Conservation (phyloP, 2,329 filamentous ascomycete species). For the Cordyceps tenuipes region DNA sequence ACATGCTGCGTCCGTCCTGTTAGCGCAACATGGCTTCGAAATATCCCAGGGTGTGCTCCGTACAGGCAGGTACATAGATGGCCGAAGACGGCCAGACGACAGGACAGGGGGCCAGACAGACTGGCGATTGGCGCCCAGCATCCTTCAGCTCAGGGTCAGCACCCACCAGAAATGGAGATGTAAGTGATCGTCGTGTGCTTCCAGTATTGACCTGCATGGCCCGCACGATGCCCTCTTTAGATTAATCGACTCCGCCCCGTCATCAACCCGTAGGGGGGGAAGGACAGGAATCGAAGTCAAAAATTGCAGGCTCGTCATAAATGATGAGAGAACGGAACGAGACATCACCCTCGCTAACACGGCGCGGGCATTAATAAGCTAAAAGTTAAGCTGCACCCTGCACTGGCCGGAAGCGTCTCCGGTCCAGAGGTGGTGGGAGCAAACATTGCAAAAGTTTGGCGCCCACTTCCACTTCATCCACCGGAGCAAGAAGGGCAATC, state of each 20-base stretch:
- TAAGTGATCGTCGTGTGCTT: constrained; percentile 11
- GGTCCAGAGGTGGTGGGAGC: background rate
- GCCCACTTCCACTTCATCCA: background rate
- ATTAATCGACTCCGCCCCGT: constrained; percentile 6
- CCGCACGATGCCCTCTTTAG: constrained; percentile 4
- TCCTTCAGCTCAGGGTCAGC: constrained; percentile 7
- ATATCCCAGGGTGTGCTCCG: background rate
- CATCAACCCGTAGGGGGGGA: background rate
- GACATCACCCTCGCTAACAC: background rate
- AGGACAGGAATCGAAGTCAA: background rate
- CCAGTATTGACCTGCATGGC: constrained; percentile 1
- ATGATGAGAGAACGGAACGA: constrained; percentile 2
- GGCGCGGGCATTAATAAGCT: background rate
- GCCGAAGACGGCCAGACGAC: constrained; percentile 2
- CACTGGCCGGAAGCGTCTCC: constrained; percentile 3
- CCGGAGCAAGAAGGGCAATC: background rate
- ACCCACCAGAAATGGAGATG: constrained; percentile 6
- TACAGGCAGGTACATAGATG: background rate
- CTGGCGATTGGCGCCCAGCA: background rate
- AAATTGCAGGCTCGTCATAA: background rate
- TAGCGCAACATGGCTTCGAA: background rate
- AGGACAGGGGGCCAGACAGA: background rate
- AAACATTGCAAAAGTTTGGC: constrained; percentile 1
- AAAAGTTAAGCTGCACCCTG: background rate
- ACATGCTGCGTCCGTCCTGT: background rate